These are phyloP conservation scores for Syncephalastrum racemosum DNA, from an alignment of 371 early-diverging fungal species.

Conservation along the genomic window DNA sequence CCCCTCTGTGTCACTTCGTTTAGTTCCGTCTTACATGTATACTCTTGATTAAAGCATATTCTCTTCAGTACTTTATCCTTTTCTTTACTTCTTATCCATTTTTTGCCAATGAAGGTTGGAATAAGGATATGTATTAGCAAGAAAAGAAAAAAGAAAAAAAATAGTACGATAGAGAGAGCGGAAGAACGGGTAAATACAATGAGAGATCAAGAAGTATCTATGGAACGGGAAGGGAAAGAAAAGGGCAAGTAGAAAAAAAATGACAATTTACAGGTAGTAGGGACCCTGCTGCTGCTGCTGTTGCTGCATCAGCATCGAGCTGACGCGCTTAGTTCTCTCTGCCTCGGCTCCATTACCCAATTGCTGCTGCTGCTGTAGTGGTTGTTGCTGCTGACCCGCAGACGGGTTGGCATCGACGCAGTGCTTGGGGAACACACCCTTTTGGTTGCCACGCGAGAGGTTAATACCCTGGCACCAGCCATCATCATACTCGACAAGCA, in stretches of 20 bases:
- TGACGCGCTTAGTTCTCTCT: constrained; percentile 38
- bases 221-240: neutral
- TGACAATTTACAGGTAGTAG: constrained; percentile 3
- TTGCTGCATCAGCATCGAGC: constrained; percentile 37
- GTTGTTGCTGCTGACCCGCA: neutral
- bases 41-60: neutral
- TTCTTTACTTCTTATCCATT: too few relatives aligned
- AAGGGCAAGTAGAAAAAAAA: neutral
- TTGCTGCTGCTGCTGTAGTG: constrained; percentile 2
- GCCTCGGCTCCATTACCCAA: constrained; percentile 5
- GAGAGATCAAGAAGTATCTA: constrained; percentile 3
- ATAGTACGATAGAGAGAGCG: neutral
- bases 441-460: constrained; percentile 52
- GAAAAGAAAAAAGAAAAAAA: constrained; percentile 5
- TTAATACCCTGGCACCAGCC: constrained; percentile 72
- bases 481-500: constrained; percentile 68
- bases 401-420: constrained; percentile 41
- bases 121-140: constrained; percentile 1
- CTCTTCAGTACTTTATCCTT: neutral
- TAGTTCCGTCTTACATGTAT: neutral
- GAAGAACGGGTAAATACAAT: constrained; percentile 4
- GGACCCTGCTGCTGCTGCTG: constrained; percentile 7
- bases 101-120: neutral
- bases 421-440: constrained; percentile 68
- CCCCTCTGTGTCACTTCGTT: neutral